phyloP scores from a whole-genome alignment of 306 rosid genomes.

The Acacia crassicarpa region DNA sequence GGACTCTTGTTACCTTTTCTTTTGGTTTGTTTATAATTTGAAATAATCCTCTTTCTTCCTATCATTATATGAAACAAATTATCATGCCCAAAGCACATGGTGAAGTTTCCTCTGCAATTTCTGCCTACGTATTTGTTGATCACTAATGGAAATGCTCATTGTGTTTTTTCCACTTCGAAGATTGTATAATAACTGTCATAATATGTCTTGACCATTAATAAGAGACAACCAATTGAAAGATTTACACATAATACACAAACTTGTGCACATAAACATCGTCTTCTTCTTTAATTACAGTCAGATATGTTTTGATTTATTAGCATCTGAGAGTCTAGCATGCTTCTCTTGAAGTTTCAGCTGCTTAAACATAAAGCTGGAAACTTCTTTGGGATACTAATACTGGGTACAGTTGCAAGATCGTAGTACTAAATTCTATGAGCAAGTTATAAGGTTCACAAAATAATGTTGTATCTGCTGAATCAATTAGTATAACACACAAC shows the following conservation, averaged over 20 bases:
- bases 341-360: background rate
- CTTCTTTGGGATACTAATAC: background rate
- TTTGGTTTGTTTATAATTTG: constrained; percentile 18
- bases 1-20: constrained; percentile 9
- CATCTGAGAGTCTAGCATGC: background rate
- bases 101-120: constrained; percentile 11
- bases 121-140: constrained; percentile 1
- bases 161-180: background rate
- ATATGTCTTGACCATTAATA: background rate
- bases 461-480: constrained; percentile 1
- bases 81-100: background rate
- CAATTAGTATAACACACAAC: background rate
- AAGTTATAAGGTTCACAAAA: constrained; percentile 4
- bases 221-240: background rate
- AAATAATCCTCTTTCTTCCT: constrained; percentile 1
- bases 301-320: background rate
- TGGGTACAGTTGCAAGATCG: constrained; percentile 6
- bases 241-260: background rate
- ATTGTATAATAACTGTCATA: background rate
- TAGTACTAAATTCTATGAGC: background rate
- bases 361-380: background rate
- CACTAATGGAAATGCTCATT: background rate
- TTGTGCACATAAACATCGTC: background rate
- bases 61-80: constrained; percentile 2
- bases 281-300: background rate